These are phyloP conservation scores for Dendrobium chrysotoxum DNA, from an alignment of 106 monocot species.

Conservation along the genomic window DNA sequence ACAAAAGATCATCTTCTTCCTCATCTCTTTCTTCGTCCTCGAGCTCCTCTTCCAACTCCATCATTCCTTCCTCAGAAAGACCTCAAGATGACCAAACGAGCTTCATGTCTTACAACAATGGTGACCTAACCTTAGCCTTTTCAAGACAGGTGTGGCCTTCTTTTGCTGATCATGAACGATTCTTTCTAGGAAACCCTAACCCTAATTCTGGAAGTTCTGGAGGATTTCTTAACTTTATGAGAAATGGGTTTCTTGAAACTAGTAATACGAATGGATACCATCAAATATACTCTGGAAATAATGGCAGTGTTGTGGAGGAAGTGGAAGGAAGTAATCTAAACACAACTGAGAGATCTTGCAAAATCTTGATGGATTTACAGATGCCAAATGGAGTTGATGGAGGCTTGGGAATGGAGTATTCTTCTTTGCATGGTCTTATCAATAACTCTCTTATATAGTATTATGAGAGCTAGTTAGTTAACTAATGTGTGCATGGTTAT, in stretches of 20 bases:
- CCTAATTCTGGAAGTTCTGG: neutral
- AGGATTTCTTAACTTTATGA: slow-evolving; percentile 8
- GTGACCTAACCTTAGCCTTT: neutral
- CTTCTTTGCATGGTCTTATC: slow-evolving; percentile 6
- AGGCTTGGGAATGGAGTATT: neutral
- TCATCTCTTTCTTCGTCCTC: neutral
- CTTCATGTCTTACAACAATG: neutral
- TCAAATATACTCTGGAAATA: neutral
- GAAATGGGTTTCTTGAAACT: slow-evolving; percentile 8
- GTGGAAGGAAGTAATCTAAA: neutral
- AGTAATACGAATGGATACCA: neutral
- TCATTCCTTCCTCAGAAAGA: neutral
- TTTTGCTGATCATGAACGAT: neutral
- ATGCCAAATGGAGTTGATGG: neutral
- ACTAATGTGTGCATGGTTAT: no score
- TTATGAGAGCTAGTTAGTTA: no score
- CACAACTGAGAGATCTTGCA: neutral
- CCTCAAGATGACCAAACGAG: neutral
- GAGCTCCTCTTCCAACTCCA: neutral
- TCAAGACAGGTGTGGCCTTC: no score
- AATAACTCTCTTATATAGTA: slow-evolving; percentile 8
- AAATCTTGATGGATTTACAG: neutral
- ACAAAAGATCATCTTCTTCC: neutral
- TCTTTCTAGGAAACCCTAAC: slow-evolving; percentile 3
- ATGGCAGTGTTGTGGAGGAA: neutral